Base-by-base conservation (phyloP, 1,284 basidiomycete species). In the Cryptococcus jaspeensis region DNA sequence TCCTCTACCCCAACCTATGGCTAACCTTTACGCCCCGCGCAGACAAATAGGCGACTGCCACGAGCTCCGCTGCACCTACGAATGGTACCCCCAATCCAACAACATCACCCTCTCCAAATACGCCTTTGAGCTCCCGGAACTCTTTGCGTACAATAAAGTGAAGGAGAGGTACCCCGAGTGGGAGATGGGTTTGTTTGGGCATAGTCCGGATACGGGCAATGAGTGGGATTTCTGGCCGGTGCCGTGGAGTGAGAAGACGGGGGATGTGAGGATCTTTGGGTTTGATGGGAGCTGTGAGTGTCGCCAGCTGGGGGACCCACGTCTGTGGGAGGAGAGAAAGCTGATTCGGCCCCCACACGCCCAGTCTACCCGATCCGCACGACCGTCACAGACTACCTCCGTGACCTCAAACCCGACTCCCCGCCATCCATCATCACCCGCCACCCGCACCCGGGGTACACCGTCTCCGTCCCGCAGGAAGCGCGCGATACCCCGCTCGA, bases 31-130 rank as follows among this genome's bases (percentile, higher is more conserved):
- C 22, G 5, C 47, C 45, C 54, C 37, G 20, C 28, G 18, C 50
- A 74, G 74, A 54, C 76, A 77, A 65, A 55, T 76, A 0, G 76
- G 74, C 16, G 77, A 78, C 56, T 77, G 75, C 48, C 74, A 78
- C 52, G 61, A 64, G 32, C 61, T 65, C 18, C 64, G 70, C 18
- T 75, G 74, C 56, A 52, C 71, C 32, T 62, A 70, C 52, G 75
- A 77, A 61, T 78, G 77, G 77, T 77, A 76, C 55, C 75, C 74
- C 2, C 66, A 71, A 18, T 64, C 71, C 36, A 73, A 70, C 57
- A 78, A 78, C 56, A 74, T 78, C 55, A 78, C 77, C 12, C 63
- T 77, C n/a, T 71, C 75, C 6, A 78, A 77, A 49, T 78, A 78
- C 63, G 76, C 74, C 5, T 77, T 77, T 54, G 76, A 78, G 59